A percentile compares a stretch with the other conserved stretches of the same genome.
Evolutionary conservation across 345 rosid genomes (phyloP).

Genomic region (Durio zibethinus): DNA sequence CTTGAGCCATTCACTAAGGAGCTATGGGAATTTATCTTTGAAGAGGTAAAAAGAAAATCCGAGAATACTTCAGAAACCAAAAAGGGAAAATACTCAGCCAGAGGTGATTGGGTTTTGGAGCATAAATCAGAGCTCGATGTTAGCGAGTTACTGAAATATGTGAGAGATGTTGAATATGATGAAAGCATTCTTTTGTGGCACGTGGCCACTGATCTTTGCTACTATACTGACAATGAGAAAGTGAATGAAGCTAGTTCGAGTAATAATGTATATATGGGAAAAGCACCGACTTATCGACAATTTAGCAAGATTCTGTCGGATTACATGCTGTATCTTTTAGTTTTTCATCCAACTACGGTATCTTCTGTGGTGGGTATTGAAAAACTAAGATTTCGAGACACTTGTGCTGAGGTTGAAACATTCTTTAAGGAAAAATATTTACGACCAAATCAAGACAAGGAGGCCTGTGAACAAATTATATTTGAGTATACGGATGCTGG

Average conservation of each 20-base stretch:
- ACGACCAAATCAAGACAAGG: neutral
- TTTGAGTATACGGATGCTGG: slow-evolving; percentile 22
- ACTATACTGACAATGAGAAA: neutral
- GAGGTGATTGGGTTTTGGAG: slow-evolving; percentile 60
- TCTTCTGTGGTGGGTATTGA: slow-evolving; percentile 43
- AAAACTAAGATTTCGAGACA: slow-evolving; percentile 46
- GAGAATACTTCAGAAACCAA: too few species aligned
- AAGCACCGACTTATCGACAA: too few species aligned
- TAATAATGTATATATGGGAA: too few species aligned
- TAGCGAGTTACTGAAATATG: slow-evolving; percentile 29
- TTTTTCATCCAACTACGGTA: slow-evolving; percentile 43
- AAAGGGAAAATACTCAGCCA: slow-evolving; percentile 42
- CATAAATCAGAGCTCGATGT: too few species aligned
- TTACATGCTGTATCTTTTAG: slow-evolving; percentile 57
- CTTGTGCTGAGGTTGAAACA: slow-evolving; percentile 36
- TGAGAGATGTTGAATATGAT: slow-evolving; percentile 30
- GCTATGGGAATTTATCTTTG: too few species aligned
- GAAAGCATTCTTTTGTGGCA: slow-evolving; percentile 51
- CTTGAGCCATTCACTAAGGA: too few species aligned
- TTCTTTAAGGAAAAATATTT: slow-evolving; percentile 29
- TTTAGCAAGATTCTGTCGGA: slow-evolving; percentile 45
- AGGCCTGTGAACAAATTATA: slow-evolving; percentile 24
- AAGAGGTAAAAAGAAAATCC: too few species aligned
- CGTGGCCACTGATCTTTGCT: slow-evolving; percentile 56
- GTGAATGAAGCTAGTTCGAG: neutral